Conservation (phyloP, 192 early-diverging fungal genomes). For the Coemansia sp. region DNA sequence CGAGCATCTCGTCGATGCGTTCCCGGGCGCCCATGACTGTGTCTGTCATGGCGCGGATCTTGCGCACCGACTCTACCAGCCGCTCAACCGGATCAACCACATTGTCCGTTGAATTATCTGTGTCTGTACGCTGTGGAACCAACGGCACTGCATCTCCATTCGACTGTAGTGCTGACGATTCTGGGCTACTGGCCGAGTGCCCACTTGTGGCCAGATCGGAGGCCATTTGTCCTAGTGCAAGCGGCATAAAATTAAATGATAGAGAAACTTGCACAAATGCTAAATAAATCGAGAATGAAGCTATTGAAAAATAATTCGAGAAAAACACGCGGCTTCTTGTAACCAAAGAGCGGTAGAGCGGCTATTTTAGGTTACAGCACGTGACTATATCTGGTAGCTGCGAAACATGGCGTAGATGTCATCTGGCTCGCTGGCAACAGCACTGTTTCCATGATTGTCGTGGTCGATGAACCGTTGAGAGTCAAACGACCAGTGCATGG, state of each 20-base stretch:
- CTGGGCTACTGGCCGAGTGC: background rate
- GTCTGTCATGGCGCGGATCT: slow-evolving; percentile 65
- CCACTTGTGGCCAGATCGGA: slow-evolving; percentile 8
- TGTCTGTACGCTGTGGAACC: too few relatives aligned
- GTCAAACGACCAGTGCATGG: slow-evolving; percentile 36
- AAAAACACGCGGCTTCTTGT: background rate
- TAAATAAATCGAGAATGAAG: background rate
- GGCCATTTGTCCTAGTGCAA: slow-evolving; percentile 21
- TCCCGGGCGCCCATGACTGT: slow-evolving; percentile 53
- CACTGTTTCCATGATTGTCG: background rate
- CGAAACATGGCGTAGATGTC: slow-evolving; percentile 39
- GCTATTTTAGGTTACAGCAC: background rate
- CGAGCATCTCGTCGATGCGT: slow-evolving; percentile 33
- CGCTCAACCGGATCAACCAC: slow-evolving; percentile 57
- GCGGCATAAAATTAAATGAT: slow-evolving; percentile 11
- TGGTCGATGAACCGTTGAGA: slow-evolving; percentile 7
- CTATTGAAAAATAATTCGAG: too few relatives aligned
- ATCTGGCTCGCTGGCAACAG: background rate
- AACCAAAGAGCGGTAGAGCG: background rate
- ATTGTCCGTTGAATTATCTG: background rate
- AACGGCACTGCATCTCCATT: background rate
- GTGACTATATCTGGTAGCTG: slow-evolving; percentile 29
- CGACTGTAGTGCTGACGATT: background rate
- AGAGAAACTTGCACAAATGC: background rate
- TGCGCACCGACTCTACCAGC: slow-evolving; percentile 60